These are phyloP conservation scores for Prunus campanulata DNA, from an alignment of 306 rosid genomes.

Conservation along the genomic window DNA sequence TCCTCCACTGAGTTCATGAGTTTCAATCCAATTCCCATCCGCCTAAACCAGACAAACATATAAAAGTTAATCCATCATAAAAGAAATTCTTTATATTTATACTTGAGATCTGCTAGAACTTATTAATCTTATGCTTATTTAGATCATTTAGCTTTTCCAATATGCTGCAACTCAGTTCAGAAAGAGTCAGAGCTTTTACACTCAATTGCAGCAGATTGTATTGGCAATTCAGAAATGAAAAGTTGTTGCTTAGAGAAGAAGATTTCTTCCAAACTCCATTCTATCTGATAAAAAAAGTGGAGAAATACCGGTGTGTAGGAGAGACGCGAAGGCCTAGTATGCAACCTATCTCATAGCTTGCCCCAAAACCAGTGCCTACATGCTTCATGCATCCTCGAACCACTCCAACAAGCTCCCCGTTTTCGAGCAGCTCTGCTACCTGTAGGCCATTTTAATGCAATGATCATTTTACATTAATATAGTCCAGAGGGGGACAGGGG, in stretches of 20 bases:
- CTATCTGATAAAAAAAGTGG: background rate
- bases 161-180: background rate
- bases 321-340: conserved; percentile 77
- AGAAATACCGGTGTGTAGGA: conserved; percentile 50
- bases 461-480: background rate
- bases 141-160: background rate
- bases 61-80: background rate
- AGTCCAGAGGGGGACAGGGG: conserved; percentile 9
- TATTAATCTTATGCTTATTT: background rate
- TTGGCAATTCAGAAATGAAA: background rate
- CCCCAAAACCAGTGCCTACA: conserved; percentile 44
- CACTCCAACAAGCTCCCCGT: conserved; percentile 62
- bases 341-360: conserved; percentile 52
- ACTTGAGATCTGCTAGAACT: too few relatives aligned
- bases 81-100: background rate
- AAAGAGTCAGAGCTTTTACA: background rate
- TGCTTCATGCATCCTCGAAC: conserved; percentile 71
- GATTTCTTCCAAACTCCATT: background rate
- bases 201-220: too few relatives aligned
- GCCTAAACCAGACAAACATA: conserved; percentile 15
- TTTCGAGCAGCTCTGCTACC: conserved; percentile 71
- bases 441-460: conserved; percentile 23
- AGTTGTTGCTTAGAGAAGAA: background rate
- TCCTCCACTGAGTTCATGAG: conserved; percentile 66
- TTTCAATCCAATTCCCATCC: conserved; percentile 54